Evolutionary conservation across 2,329 filamentous ascomycete genomes (phyloP).

Genomic region (Zymoseptoria crescenta): DNA sequence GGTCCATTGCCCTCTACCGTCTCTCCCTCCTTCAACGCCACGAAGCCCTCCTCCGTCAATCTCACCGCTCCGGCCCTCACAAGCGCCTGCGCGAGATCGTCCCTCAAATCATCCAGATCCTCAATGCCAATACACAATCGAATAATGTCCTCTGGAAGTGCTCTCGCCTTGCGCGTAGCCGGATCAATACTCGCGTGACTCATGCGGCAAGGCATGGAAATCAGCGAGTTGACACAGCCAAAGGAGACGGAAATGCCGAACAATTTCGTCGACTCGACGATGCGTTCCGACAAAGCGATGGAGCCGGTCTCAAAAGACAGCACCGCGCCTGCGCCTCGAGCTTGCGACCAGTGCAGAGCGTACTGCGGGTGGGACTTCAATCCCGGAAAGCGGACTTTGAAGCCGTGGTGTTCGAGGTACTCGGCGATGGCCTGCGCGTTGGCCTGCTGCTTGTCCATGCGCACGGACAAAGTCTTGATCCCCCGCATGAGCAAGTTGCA

Average conservation of each 20-base stretch:
- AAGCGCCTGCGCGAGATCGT: constrained; percentile 82
- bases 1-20: constrained; percentile 70
- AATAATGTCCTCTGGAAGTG: constrained; percentile 96
- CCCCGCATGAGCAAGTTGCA: constrained; percentile 92
- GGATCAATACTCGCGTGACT: constrained; percentile 97
- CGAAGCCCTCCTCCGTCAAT: constrained; percentile 74
- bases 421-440: constrained; percentile 87
- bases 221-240: constrained; percentile 94
- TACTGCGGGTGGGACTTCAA: constrained; percentile 94
- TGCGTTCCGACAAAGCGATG: constrained; percentile 71
- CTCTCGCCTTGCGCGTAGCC: constrained; percentile 78
- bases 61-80: constrained; percentile 91
- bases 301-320: constrained; percentile 95
- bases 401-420: constrained; percentile 84
- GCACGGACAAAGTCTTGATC: constrained; percentile 91
- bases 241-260: constrained; percentile 98
- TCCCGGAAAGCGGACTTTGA: constrained; percentile 91
- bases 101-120: constrained; percentile 82
- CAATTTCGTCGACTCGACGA: constrained; percentile 84
- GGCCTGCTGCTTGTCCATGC: constrained; percentile 96
- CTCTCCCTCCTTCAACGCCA: constrained; percentile 42
- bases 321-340: constrained; percentile 86
- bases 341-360: constrained; percentile 91
- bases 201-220: constrained; percentile 99
- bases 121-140: constrained; percentile 94